Base-by-base conservation (phyloP, 345 rosid species). In the Lepidium didymum region DNA sequence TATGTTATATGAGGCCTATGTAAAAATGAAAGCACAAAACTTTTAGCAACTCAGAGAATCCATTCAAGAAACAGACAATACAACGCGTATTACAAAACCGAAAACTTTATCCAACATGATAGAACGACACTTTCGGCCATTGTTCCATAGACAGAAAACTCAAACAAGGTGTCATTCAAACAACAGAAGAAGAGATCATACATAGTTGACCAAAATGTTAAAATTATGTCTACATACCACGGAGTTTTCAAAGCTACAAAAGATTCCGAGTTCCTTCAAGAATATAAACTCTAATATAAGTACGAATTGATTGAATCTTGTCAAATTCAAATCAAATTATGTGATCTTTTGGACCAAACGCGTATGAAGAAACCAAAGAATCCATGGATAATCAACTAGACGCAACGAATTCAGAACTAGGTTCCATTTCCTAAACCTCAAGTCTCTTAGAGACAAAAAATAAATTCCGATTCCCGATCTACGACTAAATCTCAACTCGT, bases 1-100 rank as follows among this genome's bases (percentile, higher is more conserved):
- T 60, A 35, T 8, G 46, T 60, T 70, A 18, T 60, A 60, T 56
- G 44, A 18, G 45, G 19, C 67, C 66, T 73, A 53, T 21, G 44
- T 16, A 19, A 4, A 6, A 49, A 15, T 3, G 42, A 64, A 56
- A 69, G 44, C 71, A 64, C 71, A 49, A 56, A 40, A 49, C 40
- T 7, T 47, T 56, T 56, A 64, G 70, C 16, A 4, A 62, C 33
- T 62, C 54, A 49, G 12, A 69, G 58, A 40, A 50, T 50, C 43
- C 52, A 62, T 44, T 19, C 21, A 53, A 43, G 18, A 62, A 27
- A 56, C 33, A 19, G 31, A 35, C 33, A 57, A 57, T 18, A 57
- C n/a, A 5, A 40, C 0, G 56, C 11, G 9, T 0, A 34, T 33
- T 1, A 11, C 34, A 33, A 50, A 64, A 40, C 47, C 19, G 5